Evolutionary conservation across 306 rosid species (phyloP), one percentile per base, ranked within the genome.

Genomic region (Castanospermum australe): DNA sequence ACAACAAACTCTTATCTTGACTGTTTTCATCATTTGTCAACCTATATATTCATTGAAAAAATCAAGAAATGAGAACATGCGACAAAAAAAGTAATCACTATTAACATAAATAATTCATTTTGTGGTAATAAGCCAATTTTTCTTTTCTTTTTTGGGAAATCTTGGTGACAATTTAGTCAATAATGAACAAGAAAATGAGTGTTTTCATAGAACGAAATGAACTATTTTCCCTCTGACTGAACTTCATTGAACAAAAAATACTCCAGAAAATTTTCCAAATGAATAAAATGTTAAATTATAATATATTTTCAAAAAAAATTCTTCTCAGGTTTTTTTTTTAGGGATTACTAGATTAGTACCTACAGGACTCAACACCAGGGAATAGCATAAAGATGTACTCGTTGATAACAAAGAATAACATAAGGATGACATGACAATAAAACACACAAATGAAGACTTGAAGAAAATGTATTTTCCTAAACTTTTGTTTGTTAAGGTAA

Each of bases 1-100:
- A 83, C 80, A 78, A 73, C 50, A 73, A 25, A 62, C 84, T 84
- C 85, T 88, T 91, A 63, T 87, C 92, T 83, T 87, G 97, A 88
- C 77, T 80, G 73, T 38, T 83, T 79, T 90, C 97, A 2, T 87
- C 94, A 68, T 72, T 81, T 57, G 79, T 15, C 84, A 89, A 81
- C 86, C 96, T 93, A 78, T 33, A 82, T 4, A 48, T 67, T 61
- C 44, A 79, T 61, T 35, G 8, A 75, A 77, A 64, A 57, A 38
- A 8, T 21, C 36, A 79, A 76, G 18, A 39, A 64, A 73, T 67
- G 41, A 22, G 66, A 55, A 47, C 39, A 59, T 18, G 17, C 6
- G 69, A 76, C 57, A 42, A 22, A 76, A 50, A 56, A 12, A 71
- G n/a, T 47, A 41, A 61, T 76, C 50, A 38, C 42, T 30, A 60